Evolutionary conservation across 345 rosid genomes (phyloP).

Genomic region (Dimocarpus longan): DNA sequence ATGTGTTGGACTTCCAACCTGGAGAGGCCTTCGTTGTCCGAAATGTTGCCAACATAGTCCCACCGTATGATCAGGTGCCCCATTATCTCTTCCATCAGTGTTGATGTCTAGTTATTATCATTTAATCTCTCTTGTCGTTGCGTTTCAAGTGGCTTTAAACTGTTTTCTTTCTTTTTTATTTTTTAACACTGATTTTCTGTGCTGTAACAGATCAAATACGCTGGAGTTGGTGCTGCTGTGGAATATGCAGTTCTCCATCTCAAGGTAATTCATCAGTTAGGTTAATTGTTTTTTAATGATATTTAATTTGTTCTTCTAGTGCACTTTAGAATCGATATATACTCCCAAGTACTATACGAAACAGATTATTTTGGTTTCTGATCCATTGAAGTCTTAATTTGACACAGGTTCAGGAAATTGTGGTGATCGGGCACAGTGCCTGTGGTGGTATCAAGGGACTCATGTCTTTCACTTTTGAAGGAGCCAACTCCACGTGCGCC

Average conservation of each 20-base stretch:
- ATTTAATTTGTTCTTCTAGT: neutral
- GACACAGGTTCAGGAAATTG: constrained; percentile 72
- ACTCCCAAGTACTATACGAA: neutral
- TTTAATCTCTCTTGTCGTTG: neutral
- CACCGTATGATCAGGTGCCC: constrained; percentile 72
- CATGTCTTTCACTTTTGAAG: constrained; percentile 80
- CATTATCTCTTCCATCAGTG: no score
- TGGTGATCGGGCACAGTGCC: constrained; percentile 88
- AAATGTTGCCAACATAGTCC: constrained; percentile 88
- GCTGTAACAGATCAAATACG: constrained; percentile 38
- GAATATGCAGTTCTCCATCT: constrained; percentile 95
- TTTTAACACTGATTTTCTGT: neutral
- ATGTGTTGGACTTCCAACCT: constrained; percentile 79
- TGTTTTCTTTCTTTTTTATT: neutral
- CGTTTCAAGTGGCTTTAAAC: no score
- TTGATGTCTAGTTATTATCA: neutral
- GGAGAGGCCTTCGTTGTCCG: constrained; percentile 96
- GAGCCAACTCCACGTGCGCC: constrained; percentile 67
- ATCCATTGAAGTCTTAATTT: neutral
- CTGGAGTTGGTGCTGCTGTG: constrained; percentile 81
- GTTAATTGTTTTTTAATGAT: no score
- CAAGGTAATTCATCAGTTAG: constrained; percentile 49
- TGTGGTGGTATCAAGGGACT: constrained; percentile 99
- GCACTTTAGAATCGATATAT: neutral
- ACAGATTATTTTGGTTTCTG: no score